A percentile compares a stretch with the other conserved stretches of the same genome.
phyloP scores from a whole-genome alignment of 306 rosid genomes.

The Gillenia trifoliata region DNA sequence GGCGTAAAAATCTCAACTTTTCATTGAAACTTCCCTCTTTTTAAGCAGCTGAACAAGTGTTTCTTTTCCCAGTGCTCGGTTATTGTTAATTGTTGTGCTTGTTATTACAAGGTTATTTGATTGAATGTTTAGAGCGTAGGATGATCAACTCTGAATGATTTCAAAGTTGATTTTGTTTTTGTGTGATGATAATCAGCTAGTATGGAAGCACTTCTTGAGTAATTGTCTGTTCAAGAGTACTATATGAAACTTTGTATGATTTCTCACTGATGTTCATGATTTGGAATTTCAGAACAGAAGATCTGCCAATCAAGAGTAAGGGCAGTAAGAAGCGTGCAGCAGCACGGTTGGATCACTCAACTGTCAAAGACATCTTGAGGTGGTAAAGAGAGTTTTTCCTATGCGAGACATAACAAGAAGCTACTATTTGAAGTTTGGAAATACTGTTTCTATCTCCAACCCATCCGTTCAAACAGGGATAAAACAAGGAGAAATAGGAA shows the following conservation, averaged over 20 bases:
- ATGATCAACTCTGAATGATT: neutral
- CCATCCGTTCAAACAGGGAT: neutral
- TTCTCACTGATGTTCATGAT: neutral
- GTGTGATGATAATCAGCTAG: neutral
- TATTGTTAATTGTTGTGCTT: too few species aligned
- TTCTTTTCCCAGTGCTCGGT: too few species aligned
- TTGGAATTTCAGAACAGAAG: neutral
- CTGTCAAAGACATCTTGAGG: conserved; percentile 1
- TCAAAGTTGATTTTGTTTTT: neutral
- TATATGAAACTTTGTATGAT: neutral
- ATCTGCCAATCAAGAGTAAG: neutral
- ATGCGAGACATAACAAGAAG: neutral
- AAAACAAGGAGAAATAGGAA: neutral
- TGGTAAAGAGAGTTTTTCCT: conserved; percentile 20
- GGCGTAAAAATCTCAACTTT: neutral
- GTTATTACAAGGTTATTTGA: too few species aligned
- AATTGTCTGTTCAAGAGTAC: neutral
- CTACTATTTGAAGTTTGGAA: neutral
- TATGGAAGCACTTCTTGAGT: neutral
- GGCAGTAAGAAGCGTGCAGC: neutral
- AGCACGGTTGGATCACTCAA: neutral
- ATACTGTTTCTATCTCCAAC: neutral
- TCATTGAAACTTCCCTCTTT: neutral
- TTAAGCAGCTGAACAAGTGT: neutral
- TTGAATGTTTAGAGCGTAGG: neutral